Base-by-base conservation (phyloP, 1,139 yeast species). In the Yamadazyma triangularis region DNA sequence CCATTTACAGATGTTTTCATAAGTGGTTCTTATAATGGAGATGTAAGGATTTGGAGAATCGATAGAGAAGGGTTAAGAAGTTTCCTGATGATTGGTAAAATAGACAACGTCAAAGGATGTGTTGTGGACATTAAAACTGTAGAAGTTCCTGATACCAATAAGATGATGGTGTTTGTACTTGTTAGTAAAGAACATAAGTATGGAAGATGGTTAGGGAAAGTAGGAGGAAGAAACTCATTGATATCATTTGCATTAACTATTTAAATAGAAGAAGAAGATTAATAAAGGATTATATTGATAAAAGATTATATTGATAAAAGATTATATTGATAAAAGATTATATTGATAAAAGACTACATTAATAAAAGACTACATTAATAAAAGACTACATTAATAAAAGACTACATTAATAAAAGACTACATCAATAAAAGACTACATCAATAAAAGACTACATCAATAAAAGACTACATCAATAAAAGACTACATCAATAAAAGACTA, bases 21-120 rank as follows among this genome's bases (percentile, higher is more conserved):
- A 32, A 77, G 88, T 15, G 98, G 98, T 1, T 88, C 97, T 3
- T 84, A 86, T 79, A 74, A 77, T 50, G 97, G 97, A 4, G 56
- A 64, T 5, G 56, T 89, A 34, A 77, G 73, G 39, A 68, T 87
- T 28, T 91, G 97, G 97, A 77, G 75, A 48, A 54, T 91, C 22
- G 75, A 73, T 32, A 48, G 48, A 24, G 79, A 73, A 30, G 80
- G 76, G 33, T 55, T 80, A 48, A 70, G 94, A 44, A 60, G 66
- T 22, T 84, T 87, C 49, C 64, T 58, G 27, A 52, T 64, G 13
- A 45, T 83, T 14, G 84, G 81, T 10, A 66, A 68, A 26, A 51
- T 86, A 23, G 64, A 72, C 23, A n/a, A n/a, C n/a, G 78, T 81
- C 32, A 72, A 70, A 35, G 96, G 96, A 27, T 70, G 84, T 26